phyloP scores from a whole-genome alignment of 345 rosid genomes.

The Punica granatum region DNA sequence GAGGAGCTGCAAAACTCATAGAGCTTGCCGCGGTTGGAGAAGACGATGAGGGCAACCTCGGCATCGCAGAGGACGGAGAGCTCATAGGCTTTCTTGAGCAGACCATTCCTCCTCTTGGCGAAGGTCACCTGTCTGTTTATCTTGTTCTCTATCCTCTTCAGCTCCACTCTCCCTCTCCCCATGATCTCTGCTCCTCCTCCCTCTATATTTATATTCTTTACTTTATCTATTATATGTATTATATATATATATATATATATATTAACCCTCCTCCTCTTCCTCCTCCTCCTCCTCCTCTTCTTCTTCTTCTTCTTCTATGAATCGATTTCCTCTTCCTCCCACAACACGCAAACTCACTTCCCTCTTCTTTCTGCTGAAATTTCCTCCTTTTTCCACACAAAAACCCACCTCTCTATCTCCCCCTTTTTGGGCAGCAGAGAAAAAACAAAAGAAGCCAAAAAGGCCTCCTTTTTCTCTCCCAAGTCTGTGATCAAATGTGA shows the following conservation, averaged over 20 bases:
- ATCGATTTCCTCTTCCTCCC: constrained; percentile 8
- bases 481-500: constrained; percentile 12
- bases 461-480: not conserved
- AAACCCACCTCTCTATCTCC: not conserved
- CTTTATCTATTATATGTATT: no score
- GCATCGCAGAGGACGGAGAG: constrained; percentile 94
- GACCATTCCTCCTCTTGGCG: constrained; percentile 90
- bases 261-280: no score
- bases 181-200: constrained; percentile 18
- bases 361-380: not conserved
- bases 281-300: no score
- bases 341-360: not conserved
- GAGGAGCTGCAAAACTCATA: constrained; percentile 83
- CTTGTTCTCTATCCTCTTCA: constrained; percentile 99
- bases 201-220: no score
- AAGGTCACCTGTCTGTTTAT: constrained; percentile 99
- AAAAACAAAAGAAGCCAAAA: not conserved
- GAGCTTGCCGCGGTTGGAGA: constrained; percentile 97
- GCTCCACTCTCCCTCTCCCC: constrained; percentile 98
- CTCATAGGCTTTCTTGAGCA: constrained; percentile 96
- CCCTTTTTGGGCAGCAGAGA: not conserved
- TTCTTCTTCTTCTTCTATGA: constrained; percentile 3
- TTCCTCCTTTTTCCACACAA: not conserved
- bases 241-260: no score
- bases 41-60: constrained; percentile 90